Evolutionary conservation across 148 eudicot genomes (phyloP), one percentile per base, ranked within the genome.

Genomic region (Fagopyrum tataricum): DNA sequence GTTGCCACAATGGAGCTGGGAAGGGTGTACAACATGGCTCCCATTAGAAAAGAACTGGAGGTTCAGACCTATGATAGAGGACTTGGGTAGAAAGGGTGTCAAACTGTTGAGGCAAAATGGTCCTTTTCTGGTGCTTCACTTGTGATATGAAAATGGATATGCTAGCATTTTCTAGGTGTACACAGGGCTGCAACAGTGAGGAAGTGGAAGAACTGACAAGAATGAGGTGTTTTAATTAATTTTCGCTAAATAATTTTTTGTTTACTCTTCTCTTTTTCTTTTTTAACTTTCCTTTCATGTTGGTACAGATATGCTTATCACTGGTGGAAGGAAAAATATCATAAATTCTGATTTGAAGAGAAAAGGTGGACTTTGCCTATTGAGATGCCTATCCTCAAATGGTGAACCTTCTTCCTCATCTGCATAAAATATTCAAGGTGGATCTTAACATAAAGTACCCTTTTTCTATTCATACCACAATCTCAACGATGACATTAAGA

Each of bases 141-240:
- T 90, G 52, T 78, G 95, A 77, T 90, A 90, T 37, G 95, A 90
- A n/a, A 76, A 90, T 84, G 90, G 95, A 90, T 76, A 89, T 89
- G 94, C 55, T 89, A 81, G 89, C 94, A 41, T 89, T 89, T 85
- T 89, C 94, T 2, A 91, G 95, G 70, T 90, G 95, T 76, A 86
- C 88, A 52, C 83, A 87, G 26, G 95, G 91, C 48, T 90, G 95
- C 73, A 81, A 76, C 21, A 47, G 78, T 40, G 86, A 82, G 37
- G 95, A 90, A 76, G 91, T 84, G 1, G 86, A 83, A 62, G 85
- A 87, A 67, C 80, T 90, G 78, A 90, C 95, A 6, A 78, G 82
- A 53, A 87, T 90, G 95, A 90, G 95, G 95, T 90, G 62, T 31
- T 31, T 31, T 31, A 31, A 31, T 31, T 31, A 31, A 0, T 31